phyloP scores from a whole-genome alignment of 2,329 filamentous ascomycete genomes.

The Lachnellula subtilissima region DNA sequence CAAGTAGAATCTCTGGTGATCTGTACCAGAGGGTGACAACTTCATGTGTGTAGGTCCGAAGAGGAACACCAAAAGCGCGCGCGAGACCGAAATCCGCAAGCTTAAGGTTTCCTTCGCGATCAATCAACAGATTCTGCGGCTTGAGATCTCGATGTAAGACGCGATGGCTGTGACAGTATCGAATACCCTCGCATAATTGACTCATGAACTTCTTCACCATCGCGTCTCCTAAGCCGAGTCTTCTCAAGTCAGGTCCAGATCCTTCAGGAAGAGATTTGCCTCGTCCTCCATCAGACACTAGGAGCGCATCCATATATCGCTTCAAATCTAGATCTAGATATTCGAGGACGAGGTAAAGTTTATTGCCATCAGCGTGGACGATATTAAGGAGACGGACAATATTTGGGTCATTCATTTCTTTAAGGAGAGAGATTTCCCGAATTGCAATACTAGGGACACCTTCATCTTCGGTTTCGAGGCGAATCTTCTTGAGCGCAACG shows the following conservation, averaged over 20 bases:
- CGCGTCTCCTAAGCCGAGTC: conserved; percentile 67
- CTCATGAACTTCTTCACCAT: conserved; percentile 94
- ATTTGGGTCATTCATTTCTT: conserved; percentile 90
- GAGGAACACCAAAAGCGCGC: conserved; percentile 85
- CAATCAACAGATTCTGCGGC: conserved; percentile 66
- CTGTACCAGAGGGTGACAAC: conserved; percentile 94
- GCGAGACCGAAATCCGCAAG: conserved; percentile 87
- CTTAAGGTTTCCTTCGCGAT: conserved; percentile 83
- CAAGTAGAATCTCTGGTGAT: conserved; percentile 82
- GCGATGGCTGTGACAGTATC: conserved; percentile 85
- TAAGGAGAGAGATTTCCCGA: conserved; percentile 87
- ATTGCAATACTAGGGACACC: conserved; percentile 90
- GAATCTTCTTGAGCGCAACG: conserved; percentile 91
- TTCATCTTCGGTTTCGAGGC: conserved; percentile 91
- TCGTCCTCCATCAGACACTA: conserved; percentile 76
- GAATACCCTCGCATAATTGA: conserved; percentile 77
- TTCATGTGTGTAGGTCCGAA: conserved; percentile 91
- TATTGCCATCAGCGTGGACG: conserved; percentile 89
- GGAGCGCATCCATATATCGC: conserved; percentile 92
- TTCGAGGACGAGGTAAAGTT: conserved; percentile 89
- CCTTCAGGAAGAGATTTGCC: conserved; percentile 82
- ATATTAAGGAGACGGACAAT: conserved; percentile 87
- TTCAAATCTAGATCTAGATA: conserved; percentile 89
- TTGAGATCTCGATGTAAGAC: conserved; percentile 62
- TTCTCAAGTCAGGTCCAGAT: conserved; percentile 56